Evolutionary conservation across 768 basidiomycete genomes (phyloP).

Genomic region (Termitomyces bulborhizus): DNA sequence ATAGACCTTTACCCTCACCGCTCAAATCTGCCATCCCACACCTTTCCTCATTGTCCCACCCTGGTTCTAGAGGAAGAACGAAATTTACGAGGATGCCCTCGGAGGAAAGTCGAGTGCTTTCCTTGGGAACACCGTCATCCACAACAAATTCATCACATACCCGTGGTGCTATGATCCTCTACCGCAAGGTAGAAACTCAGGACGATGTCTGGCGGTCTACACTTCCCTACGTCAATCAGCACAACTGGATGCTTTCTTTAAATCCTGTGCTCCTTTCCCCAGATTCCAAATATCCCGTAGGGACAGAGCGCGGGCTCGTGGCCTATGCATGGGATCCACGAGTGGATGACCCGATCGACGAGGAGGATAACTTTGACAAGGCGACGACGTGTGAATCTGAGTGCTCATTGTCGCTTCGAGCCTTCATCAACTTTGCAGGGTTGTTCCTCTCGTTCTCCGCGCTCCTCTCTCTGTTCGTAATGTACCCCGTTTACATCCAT

Average conservation of each 20-base stretch:
- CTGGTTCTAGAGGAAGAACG: conserved; percentile 11
- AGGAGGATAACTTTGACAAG: conserved; percentile 49
- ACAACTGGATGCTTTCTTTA: conserved; percentile 26
- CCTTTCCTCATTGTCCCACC: conserved; percentile 16
- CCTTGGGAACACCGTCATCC: background rate
- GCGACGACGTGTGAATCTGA: conserved; percentile 13
- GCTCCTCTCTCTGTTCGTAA: conserved; percentile 66
- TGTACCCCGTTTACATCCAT: conserved; percentile 60
- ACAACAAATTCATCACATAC: background rate
- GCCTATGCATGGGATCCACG: conserved; percentile 63
- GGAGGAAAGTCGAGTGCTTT: conserved; percentile 14
- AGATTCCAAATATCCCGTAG: conserved; percentile 63
- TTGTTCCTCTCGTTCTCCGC: conserved; percentile 51
- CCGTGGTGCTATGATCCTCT: conserved; percentile 30
- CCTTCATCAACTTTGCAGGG: conserved; percentile 55
- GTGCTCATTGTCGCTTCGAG: conserved; percentile 19
- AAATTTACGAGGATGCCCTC: conserved; percentile 16
- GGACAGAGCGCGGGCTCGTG: conserved; percentile 34
- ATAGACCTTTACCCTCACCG: conserved; percentile 4
- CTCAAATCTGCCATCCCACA: conserved; percentile 12
- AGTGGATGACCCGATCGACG: conserved; percentile 31
- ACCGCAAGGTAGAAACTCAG: conserved; percentile 23
- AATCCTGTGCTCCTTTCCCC: conserved; percentile 46
- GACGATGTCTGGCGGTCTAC: conserved; percentile 19
- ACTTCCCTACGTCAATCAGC: conserved; percentile 16